Evolutionary conservation across 805 yeast genomes (phyloP).

Genomic region (Maudiozyma barnettii): DNA sequence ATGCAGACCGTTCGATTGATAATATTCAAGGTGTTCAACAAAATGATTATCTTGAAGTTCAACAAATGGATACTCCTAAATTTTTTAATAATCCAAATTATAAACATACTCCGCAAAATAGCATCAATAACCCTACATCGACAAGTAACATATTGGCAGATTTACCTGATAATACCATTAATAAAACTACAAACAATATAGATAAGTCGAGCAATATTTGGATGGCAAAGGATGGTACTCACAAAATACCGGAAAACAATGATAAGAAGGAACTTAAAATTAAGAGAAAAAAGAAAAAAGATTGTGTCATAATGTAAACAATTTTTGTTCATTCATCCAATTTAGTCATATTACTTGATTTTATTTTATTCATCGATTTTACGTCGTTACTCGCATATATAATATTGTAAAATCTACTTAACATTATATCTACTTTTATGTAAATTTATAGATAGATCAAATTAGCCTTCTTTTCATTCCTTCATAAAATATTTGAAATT

Average conservation of each 20-base stretch:
- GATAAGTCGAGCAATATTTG: neutral
- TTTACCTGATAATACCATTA: neutral
- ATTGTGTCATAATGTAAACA: constrained; percentile 14
- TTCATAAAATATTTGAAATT: neutral
- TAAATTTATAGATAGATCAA: neutral
- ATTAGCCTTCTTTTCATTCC: neutral
- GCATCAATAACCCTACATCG: neutral
- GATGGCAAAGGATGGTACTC: neutral
- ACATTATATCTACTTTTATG: too few relatives aligned
- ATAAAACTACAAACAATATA: neutral
- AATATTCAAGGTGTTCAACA: neutral
- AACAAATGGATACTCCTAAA: constrained; percentile 1
- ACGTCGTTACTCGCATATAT: too few relatives aligned
- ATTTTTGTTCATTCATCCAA: neutral
- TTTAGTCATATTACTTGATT: too few relatives aligned
- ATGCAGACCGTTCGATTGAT: neutral
- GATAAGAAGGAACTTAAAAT: neutral
- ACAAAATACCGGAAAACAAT: neutral
- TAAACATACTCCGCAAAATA: neutral
- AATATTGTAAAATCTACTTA: too few relatives aligned
- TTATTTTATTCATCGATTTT: too few relatives aligned
- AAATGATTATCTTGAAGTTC: neutral
- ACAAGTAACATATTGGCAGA: neutral
- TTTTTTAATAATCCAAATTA: neutral
- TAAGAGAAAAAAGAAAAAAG: constrained; percentile 7